phyloP scores from a whole-genome alignment of 352 stramenopile genomes.

The Thraustochytrium striatum region DNA sequence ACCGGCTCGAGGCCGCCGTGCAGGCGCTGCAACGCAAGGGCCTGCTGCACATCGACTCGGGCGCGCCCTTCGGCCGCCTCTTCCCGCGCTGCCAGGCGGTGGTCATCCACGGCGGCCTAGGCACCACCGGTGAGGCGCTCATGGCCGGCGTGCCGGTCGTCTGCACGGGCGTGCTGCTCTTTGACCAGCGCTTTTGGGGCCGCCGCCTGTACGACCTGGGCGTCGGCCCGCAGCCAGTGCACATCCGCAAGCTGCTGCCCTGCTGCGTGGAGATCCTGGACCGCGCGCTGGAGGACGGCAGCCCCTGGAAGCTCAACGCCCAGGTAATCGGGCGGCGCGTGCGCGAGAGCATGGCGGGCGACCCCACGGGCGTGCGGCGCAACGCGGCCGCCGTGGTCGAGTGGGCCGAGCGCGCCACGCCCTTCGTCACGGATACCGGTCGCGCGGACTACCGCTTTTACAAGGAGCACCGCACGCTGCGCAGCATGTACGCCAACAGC shows the following conservation, averaged over 20 bases:
- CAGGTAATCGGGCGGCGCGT: not conserved
- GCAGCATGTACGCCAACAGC: no score
- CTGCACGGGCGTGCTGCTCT: slow-evolving; percentile 45
- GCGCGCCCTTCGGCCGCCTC: slow-evolving; percentile 29
- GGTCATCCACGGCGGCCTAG: slow-evolving; percentile 32
- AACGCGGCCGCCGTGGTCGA: slow-evolving; percentile 7
- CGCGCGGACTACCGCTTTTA: slow-evolving; percentile 7
- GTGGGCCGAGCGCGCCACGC: not conserved
- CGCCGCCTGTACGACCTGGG: slow-evolving; percentile 4
- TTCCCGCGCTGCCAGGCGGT: slow-evolving; percentile 23
- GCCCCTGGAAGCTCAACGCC: not conserved
- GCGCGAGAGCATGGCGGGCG: not conserved
- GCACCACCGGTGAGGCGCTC: slow-evolving; percentile 19
- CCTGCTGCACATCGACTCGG: slow-evolving; percentile 1
- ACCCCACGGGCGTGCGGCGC: not conserved
- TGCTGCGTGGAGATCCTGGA: slow-evolving; percentile 22
- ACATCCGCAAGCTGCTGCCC: not conserved
- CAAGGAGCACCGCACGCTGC: no score
- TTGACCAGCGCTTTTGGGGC: slow-evolving; percentile 47
- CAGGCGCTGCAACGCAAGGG: not conserved
- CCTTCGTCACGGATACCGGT: not conserved
- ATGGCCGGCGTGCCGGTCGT: slow-evolving; percentile 38
- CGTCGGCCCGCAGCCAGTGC: slow-evolving; percentile 30
- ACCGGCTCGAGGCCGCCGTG: not conserved
- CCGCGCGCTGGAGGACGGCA: not conserved